phyloP scores from a whole-genome alignment of 768 basidiomycete genomes.

The Cantharellus anzutake region DNA sequence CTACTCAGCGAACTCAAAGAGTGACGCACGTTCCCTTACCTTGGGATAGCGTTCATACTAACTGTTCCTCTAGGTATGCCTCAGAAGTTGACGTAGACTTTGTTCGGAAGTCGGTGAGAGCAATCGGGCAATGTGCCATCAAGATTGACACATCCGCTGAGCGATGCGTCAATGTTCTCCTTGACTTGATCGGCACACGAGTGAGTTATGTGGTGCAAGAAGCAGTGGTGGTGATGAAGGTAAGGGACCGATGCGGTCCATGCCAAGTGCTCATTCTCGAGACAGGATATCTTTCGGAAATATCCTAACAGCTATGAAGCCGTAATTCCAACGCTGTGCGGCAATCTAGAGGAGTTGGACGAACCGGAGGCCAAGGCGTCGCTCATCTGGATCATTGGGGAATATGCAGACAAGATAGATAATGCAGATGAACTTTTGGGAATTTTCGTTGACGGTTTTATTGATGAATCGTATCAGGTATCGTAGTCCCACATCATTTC shows the following conservation, averaged over 20 bases:
- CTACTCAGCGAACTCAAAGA: slow-evolving; percentile 91
- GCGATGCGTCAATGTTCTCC: slow-evolving; percentile 80
- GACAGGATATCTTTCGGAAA: slow-evolving; percentile 91
- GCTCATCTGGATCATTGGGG: slow-evolving; percentile 97
- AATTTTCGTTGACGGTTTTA: slow-evolving; percentile 82
- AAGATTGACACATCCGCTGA: slow-evolving; percentile 88
- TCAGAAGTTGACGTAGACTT: slow-evolving; percentile 98
- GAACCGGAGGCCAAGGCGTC: slow-evolving; percentile 98
- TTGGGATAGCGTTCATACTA: not conserved
- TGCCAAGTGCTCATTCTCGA: not conserved
- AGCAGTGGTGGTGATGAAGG: slow-evolving; percentile 98
- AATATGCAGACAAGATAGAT: slow-evolving; percentile 94
- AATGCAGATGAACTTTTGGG: slow-evolving; percentile 86
- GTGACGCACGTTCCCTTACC: slow-evolving; percentile 26
- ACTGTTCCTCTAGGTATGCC: slow-evolving; percentile 43
- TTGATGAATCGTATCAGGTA: slow-evolving; percentile 83
- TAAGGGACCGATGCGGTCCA: slow-evolving; percentile 16
- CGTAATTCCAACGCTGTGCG: slow-evolving; percentile 85
- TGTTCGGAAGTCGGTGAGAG: slow-evolving; percentile 83
- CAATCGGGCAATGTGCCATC: slow-evolving; percentile 90
- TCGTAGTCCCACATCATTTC: slow-evolving; percentile 11
- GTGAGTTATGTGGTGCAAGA: slow-evolving; percentile 98
- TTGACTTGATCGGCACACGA: slow-evolving; percentile 82
- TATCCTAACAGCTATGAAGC: slow-evolving; percentile 95
- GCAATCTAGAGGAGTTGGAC: slow-evolving; percentile 89